Evolutionary conservation across 768 basidiomycete genomes (phyloP).

Genomic region (Rhodotorula babjevae): DNA sequence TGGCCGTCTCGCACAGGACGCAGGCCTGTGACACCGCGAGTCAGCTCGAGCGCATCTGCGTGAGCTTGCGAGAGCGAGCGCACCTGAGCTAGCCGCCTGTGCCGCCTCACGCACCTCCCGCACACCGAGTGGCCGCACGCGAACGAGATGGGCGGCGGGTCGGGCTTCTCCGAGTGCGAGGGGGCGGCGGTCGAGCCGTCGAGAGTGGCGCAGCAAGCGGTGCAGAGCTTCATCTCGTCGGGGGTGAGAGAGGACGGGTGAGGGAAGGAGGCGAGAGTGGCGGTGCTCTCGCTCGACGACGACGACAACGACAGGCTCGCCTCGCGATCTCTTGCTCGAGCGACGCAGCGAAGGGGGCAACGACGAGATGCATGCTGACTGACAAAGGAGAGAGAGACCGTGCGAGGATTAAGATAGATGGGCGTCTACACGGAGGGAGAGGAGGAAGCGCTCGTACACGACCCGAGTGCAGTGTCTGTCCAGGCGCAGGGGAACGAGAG

Average conservation of each 20-base stretch:
- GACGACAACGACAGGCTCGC: neutral
- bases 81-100: neutral
- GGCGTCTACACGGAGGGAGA: too few relatives aligned
- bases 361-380: neutral
- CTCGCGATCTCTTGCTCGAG: neutral
- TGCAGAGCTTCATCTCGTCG: slow-evolving; percentile 6
- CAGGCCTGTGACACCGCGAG: neutral
- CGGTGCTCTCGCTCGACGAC: neutral
- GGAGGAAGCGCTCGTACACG: too few relatives aligned
- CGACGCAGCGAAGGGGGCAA: neutral
- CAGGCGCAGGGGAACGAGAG: too few relatives aligned
- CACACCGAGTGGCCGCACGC: slow-evolving; percentile 14
- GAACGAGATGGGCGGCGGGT: neutral
- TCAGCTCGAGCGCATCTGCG: neutral
- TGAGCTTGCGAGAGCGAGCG: neutral
- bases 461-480: neutral
- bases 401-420: neutral
- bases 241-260: neutral
- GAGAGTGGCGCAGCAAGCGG: slow-evolving; percentile 11
- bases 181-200: neutral
- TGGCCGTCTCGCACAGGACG: slow-evolving; percentile 11
- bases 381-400: neutral
- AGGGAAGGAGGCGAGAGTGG: neutral
- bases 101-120: neutral
- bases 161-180: slow-evolving; percentile 4